Evolutionary conservation across 768 basidiomycete species (phyloP).

Genomic region (Leucocoprinus sp.): DNA sequence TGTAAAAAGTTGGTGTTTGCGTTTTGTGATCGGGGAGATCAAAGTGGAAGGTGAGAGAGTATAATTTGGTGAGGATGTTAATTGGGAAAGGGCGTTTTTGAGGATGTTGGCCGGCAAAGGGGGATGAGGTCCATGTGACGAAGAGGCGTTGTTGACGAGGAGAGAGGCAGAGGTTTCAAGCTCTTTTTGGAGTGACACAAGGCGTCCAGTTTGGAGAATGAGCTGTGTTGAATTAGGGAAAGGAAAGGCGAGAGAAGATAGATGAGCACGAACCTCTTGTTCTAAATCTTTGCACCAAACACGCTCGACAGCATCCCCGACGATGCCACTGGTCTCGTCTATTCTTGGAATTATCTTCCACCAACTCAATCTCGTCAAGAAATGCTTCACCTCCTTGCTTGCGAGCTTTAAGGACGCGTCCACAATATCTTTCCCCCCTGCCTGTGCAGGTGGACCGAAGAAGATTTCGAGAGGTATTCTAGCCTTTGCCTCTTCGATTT

Average conservation of each 20-base stretch:
- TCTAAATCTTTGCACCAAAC: slow-evolving; percentile 43
- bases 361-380: slow-evolving; percentile 38
- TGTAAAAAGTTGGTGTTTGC: slow-evolving; percentile 44
- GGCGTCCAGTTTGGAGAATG: slow-evolving; percentile 53
- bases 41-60: slow-evolving; percentile 37
- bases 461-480: slow-evolving; percentile 31
- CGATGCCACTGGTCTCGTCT: slow-evolving; percentile 36
- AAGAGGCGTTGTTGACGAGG: slow-evolving; percentile 17
- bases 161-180: slow-evolving; percentile 32
- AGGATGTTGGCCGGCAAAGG: slow-evolving; percentile 45
- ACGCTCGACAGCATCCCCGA: slow-evolving; percentile 28
- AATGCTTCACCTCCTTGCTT: slow-evolving; percentile 26
- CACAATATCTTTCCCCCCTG: slow-evolving; percentile 19
- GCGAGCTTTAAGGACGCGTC: slow-evolving; percentile 29
- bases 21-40: slow-evolving; percentile 39
- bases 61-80: slow-evolving; percentile 37
- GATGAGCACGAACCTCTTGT: slow-evolving; percentile 30
- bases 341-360: slow-evolving; percentile 37
- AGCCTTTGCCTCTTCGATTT: slow-evolving; percentile 31
- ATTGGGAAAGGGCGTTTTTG: slow-evolving; percentile 48
- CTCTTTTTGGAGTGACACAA: slow-evolving; percentile 38
- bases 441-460: neutral
- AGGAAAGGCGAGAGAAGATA: neutral
- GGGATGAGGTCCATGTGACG: slow-evolving; percentile 10
- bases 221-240: slow-evolving; percentile 36